Evolutionary conservation across 257 asterid species (phyloP), one percentile per base, ranked within the genome.

Genomic region (Nicotiana tabacum): DNA sequence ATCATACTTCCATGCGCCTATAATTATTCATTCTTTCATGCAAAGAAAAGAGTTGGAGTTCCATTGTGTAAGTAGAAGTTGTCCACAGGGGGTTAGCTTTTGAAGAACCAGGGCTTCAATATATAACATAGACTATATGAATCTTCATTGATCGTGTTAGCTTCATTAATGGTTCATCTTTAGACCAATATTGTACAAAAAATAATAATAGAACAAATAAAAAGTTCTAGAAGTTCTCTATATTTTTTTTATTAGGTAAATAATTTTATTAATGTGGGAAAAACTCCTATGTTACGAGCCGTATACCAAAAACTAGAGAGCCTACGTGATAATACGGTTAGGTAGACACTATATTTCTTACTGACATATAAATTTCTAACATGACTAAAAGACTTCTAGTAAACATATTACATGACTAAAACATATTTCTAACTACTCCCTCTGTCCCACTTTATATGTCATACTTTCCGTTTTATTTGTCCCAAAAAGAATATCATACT

Each of bases 11-110:
- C 64, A 51, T 29, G 46, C 5, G 16, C 80, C 64, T 51, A 15
- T 27, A 74, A 15, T 37, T 48, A 24, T 27, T 51, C 61, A 39
- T 76, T 29, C 43, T 15, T 29, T 61, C 80, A 27, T 76, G 46
- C 80, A 76, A 76, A 76, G 64, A 27, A 74, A 76, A 51, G 43
- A 1, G 80, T 51, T 76, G 64, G 80, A 29, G 46, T 76, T 76
- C 6, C 8, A 13, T 13, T 76, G 43, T 76, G 16, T 27, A 51
- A 51, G 80, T 76, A 48, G 80, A 27, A 76, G 27, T 76, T 76
- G 80, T 76, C 27, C 43, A 27, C 2, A 27, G 29, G 4, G 80
- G 21, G 64, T 74, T 3, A 4, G 64, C 61, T 51, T 74, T 74
- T 74, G 43, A 48, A 74, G 62, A 48, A 74, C 80, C 9, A 24